phyloP scores from a whole-genome alignment of 768 basidiomycete species.

The Lepiota subincarnata region DNA sequence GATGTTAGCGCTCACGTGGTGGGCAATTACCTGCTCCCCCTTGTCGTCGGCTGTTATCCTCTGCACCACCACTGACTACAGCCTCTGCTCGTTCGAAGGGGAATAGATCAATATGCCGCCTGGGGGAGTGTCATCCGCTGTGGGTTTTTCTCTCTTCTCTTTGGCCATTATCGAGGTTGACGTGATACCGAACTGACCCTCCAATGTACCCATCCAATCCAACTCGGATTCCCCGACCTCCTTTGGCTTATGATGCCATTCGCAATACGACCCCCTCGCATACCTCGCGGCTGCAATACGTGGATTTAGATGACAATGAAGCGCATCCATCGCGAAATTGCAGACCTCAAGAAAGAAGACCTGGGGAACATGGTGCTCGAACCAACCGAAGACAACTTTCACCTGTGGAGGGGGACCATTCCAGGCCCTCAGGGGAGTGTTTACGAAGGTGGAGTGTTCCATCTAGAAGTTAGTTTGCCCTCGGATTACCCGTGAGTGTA shows the following conservation, averaged over 20 bases:
- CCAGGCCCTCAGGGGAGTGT: slow-evolving; percentile 81
- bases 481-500: slow-evolving; percentile 73
- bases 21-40: background rate
- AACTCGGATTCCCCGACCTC: background rate
- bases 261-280: background rate
- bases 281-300: background rate
- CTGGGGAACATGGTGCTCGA: slow-evolving; percentile 66
- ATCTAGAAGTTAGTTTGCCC: slow-evolving; percentile 61
- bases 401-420: slow-evolving; percentile 71
- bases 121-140: slow-evolving; percentile 6
- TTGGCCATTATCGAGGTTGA: background rate
- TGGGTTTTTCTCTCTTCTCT: background rate
- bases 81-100: background rate
- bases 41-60: background rate
- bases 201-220: background rate
- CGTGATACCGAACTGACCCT: background rate
- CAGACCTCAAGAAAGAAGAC: slow-evolving; percentile 80
- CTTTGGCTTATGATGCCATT: background rate
- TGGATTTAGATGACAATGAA: slow-evolving; percentile 56
- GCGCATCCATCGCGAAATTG: slow-evolving; percentile 79
- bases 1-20: background rate
- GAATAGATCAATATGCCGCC: slow-evolving; percentile 1
- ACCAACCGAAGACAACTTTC: slow-evolving; percentile 62
- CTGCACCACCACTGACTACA: background rate
- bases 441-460: slow-evolving; percentile 77